Evolutionary conservation across 2,329 filamentous ascomycete genomes (phyloP), one percentile per base, ranked within the genome.

Genomic region (Furcasterigmium sp.): DNA sequence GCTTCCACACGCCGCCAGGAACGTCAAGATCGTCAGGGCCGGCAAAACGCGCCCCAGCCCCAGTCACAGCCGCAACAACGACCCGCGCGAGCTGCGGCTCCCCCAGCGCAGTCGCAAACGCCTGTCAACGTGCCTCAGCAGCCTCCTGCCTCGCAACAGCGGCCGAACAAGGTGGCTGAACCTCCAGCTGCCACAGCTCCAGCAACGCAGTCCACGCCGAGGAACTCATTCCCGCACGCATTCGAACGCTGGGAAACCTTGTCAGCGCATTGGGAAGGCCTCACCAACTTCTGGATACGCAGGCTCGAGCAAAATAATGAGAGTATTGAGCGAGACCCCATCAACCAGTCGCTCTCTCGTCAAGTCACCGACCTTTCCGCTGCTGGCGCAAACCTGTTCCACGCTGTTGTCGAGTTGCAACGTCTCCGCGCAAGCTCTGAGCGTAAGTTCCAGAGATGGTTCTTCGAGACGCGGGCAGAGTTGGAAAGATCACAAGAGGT

Each of bases 331-430:
- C 76, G 83, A 11, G 87, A 94, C 53, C 87, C 91, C 0, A 69
- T 97, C 20, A 90, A 85, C 37, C 83, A 91, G 47, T 91, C 96
- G 58, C 80, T 97, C 56, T 88, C 90, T 10, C 84, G 93, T 25
- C 93, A 98, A 61, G 91, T 98, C 42, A 95, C 89, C 0, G 93
- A 98, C 60, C 75, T 98, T n/a, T 96, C 93, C 20, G 93, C 93
- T 8, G 93, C 93, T 1, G 93, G 93, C 11, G 93, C 93, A 5
- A 98, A 98, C 54, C 74, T 98, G 1, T 98, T 98, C 63, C 93
- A 98, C 61, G 93, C 93, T 9, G 91, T 98, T 0, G 93, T 98
- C 4, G 93, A 98, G 64, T 72, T 98, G 37, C 93, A 98, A 62
- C 84, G 93, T 23, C 74, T 98, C 20, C 85, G 93, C 35, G 93